A percentile compares a stretch with the other conserved stretches of the same genome.
phyloP scores from a whole-genome alignment of 257 asterid species.

The Verbascum thapsus region DNA sequence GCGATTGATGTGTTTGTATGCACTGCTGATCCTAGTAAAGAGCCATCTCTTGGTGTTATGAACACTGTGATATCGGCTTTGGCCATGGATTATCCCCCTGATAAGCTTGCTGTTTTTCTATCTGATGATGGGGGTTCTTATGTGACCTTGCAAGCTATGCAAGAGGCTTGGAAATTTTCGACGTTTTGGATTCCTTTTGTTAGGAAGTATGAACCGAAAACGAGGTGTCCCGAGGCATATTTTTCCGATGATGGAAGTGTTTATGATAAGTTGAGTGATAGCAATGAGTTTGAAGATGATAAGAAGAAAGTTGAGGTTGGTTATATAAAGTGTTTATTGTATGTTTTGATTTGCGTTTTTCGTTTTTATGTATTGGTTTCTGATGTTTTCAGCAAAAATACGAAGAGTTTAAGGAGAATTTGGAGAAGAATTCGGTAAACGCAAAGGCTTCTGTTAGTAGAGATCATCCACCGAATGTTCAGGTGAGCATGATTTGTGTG shows the following conservation, averaged over 20 bases:
- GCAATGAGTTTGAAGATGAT: conserved; percentile 20
- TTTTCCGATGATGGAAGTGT: conserved; percentile 29
- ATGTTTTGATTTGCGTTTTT: no score
- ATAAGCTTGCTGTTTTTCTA: conserved; percentile 56
- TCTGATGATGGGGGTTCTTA: conserved; percentile 67
- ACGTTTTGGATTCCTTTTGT: conserved; percentile 63
- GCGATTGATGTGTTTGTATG: conserved; percentile 58
- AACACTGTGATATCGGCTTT: conserved; percentile 72
- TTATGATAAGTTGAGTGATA: neutral
- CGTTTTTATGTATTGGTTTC: neutral
- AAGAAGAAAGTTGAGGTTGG: conserved; percentile 38
- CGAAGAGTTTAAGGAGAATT: conserved; percentile 14
- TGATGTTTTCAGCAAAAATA: conserved; percentile 22
- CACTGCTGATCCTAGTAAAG: conserved; percentile 63
- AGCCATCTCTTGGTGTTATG: conserved; percentile 62
- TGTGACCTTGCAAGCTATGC: conserved; percentile 39
- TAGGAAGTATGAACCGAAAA: conserved; percentile 42
- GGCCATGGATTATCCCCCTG: conserved; percentile 68
- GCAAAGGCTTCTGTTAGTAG: conserved; percentile 15
- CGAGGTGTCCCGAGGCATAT: conserved; percentile 58
- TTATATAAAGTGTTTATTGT: no score
- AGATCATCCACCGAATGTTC: conserved; percentile 30
- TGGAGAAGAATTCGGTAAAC: conserved; percentile 11
- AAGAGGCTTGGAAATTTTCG: conserved; percentile 48
- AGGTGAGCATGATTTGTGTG: conserved; percentile 23